Percentiles rank a stretch among this genome's conserved stretches.
These are phyloP conservation scores for Aureobasidium pullulans DNA, from an alignment of 2,329 filamentous ascomycete species.

Conservation along the genomic window DNA sequence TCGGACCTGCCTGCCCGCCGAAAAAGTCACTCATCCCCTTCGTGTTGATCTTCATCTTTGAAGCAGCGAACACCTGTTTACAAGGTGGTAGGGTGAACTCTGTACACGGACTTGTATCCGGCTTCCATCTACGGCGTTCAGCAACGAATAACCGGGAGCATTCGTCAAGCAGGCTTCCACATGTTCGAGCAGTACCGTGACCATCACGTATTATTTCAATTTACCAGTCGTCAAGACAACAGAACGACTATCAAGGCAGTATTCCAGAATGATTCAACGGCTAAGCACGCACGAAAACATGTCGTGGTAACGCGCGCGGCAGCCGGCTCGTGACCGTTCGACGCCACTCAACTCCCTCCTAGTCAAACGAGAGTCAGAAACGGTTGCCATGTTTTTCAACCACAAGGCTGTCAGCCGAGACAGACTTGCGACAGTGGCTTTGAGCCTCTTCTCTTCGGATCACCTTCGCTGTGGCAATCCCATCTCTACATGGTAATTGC, in stretches of 20 bases:
- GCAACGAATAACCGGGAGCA: neutral
- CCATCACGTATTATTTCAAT: neutral
- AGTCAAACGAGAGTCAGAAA: neutral
- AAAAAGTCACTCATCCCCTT: slow-evolving; percentile 5
- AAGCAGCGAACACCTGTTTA: slow-evolving; percentile 8
- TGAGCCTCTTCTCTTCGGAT: neutral
- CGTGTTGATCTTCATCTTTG: slow-evolving; percentile 2
- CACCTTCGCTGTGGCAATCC: neutral
- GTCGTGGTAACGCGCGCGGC: neutral
- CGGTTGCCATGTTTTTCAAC: neutral
- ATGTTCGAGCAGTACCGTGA: neutral
- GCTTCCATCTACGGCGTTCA: neutral
- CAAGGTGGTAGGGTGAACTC: neutral
- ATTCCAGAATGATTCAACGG: slow-evolving; percentile 5
- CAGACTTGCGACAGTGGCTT: slow-evolving; percentile 4
- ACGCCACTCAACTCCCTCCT: neutral
- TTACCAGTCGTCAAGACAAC: slow-evolving; percentile 11
- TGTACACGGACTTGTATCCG: neutral
- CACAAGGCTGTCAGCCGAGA: slow-evolving; percentile 5
- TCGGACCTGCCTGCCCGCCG: neutral
- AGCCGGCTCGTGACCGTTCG: slow-evolving; percentile 5
- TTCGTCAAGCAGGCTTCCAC: neutral
- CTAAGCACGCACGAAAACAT: neutral
- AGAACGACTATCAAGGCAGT: slow-evolving; percentile 5
- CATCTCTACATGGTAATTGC: neutral